phyloP scores from a whole-genome alignment of 2,329 filamentous ascomycete species.

The Nemania abortiva region DNA sequence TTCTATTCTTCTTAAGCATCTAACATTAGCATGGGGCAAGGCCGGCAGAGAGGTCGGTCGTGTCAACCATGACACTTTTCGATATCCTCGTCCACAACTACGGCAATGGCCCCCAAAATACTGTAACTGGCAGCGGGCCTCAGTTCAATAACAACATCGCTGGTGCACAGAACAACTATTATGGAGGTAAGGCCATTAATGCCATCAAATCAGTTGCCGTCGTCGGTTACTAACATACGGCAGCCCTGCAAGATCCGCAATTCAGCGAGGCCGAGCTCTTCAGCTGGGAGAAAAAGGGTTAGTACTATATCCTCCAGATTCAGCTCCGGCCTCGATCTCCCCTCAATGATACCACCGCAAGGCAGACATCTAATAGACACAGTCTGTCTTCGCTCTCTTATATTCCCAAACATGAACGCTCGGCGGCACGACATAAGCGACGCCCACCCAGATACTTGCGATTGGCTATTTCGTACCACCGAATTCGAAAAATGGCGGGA shows the following conservation, averaged over 20 bases:
- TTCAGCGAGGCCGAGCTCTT: background rate
- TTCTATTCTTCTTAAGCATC: too few species aligned
- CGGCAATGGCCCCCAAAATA: slow-evolving; percentile 4
- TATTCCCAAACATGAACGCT: slow-evolving; percentile 14
- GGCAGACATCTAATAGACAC: background rate
- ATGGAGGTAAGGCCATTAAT: slow-evolving; percentile 3
- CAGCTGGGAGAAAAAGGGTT: slow-evolving; percentile 20
- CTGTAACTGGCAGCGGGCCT: background rate
- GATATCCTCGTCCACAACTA: background rate
- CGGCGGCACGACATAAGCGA: slow-evolving; percentile 12
- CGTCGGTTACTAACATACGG: background rate
- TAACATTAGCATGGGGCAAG: too few species aligned
- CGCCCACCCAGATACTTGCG: slow-evolving; percentile 36
- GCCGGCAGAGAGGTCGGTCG: too few species aligned
- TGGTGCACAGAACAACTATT: slow-evolving; percentile 18
- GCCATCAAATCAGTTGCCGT: background rate
- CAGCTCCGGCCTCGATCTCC: background rate
- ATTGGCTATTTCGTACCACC: slow-evolving; percentile 42
- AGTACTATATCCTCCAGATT: background rate
- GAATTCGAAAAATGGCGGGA: slow-evolving; percentile 42
- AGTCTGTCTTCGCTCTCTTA: slow-evolving; percentile 24
- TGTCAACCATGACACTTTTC: background rate
- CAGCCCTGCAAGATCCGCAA: background rate
- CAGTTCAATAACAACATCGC: background rate
- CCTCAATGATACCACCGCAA: background rate